Conservation (phyloP, 2,329 filamentous ascomycete genomes). For the Cladosporium colombiae region DNA sequence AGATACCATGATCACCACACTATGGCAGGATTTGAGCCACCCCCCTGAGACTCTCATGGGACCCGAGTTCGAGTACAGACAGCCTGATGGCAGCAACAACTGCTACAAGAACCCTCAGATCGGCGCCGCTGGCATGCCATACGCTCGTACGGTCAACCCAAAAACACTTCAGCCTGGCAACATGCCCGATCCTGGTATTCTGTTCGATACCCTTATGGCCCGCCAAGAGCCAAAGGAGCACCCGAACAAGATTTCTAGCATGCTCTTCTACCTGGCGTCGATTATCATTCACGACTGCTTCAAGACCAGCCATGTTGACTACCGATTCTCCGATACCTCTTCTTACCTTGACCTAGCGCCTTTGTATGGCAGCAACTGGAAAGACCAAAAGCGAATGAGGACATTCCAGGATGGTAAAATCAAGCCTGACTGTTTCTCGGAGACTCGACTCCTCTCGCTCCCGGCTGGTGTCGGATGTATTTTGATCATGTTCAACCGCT, state of each 20-base stretch:
- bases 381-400: slow-evolving; percentile 65
- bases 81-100: slow-evolving; percentile 53
- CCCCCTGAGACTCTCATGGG: slow-evolving; percentile 49
- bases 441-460: slow-evolving; percentile 64
- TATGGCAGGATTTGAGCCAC: slow-evolving; percentile 52
- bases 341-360: slow-evolving; percentile 75
- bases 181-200: slow-evolving; percentile 63
- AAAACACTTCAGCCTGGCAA: slow-evolving; percentile 58
- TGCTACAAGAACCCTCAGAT: slow-evolving; percentile 65
- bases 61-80: slow-evolving; percentile 49
- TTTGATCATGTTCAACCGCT: slow-evolving; percentile 68
- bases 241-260: slow-evolving; percentile 70
- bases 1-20: slow-evolving; percentile 45
- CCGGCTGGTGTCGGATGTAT: slow-evolving; percentile 69
- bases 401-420: slow-evolving; percentile 67
- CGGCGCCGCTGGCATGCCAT: slow-evolving; percentile 65
- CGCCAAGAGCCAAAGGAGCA: slow-evolving; percentile 64
- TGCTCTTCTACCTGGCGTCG: slow-evolving; percentile 73
- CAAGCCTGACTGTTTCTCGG: slow-evolving; percentile 70
- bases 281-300: slow-evolving; percentile 67
- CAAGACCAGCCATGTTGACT: slow-evolving; percentile 63
- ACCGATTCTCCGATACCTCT: slow-evolving; percentile 65
- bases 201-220: slow-evolving; percentile 69
- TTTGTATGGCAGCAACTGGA: slow-evolving; percentile 70
- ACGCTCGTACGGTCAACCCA: slow-evolving; percentile 66